These are phyloP conservation scores for Spencermartinsiella europaea DNA, from an alignment of 805 yeast genomes.

Conservation along the genomic window DNA sequence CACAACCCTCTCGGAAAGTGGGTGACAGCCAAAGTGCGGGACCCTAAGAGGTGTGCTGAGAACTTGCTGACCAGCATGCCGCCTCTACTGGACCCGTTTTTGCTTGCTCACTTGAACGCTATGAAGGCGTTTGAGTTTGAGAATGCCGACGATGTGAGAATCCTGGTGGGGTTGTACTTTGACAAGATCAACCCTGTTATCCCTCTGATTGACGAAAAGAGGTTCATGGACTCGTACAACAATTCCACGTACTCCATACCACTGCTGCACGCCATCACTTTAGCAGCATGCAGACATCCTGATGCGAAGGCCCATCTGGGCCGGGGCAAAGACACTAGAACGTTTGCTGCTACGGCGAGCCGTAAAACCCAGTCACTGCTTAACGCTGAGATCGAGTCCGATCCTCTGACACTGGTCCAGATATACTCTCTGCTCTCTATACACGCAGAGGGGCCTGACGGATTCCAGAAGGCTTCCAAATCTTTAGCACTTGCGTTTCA, in stretches of 20 bases:
- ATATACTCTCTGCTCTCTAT: constrained; percentile 32
- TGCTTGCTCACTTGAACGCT: constrained; percentile 14
- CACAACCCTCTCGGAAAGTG: background rate
- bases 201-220: constrained; percentile 38
- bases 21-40: background rate
- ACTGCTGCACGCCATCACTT: constrained; percentile 37
- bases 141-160: constrained; percentile 20
- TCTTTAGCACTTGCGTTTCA: constrained; percentile 32
- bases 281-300: constrained; percentile 38
- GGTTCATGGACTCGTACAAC: constrained; percentile 32
- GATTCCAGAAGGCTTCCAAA: constrained; percentile 28
- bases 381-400: constrained; percentile 32
- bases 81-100: constrained; percentile 5
- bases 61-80: constrained; percentile 1
- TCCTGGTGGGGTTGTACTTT: constrained; percentile 35
- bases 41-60: background rate
- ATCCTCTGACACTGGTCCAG: constrained; percentile 30
- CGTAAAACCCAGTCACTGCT: constrained; percentile 32
- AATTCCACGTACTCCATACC: constrained; percentile 33
- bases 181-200: constrained; percentile 35
- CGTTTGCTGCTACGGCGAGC: constrained; percentile 23
- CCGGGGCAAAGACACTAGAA: constrained; percentile 19
- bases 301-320: constrained; percentile 10
- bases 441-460: constrained; percentile 35
- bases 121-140: constrained; percentile 35